Base-by-base conservation (phyloP, 2,329 filamentous ascomycete genomes). In the Sclerotinia subarctica region DNA sequence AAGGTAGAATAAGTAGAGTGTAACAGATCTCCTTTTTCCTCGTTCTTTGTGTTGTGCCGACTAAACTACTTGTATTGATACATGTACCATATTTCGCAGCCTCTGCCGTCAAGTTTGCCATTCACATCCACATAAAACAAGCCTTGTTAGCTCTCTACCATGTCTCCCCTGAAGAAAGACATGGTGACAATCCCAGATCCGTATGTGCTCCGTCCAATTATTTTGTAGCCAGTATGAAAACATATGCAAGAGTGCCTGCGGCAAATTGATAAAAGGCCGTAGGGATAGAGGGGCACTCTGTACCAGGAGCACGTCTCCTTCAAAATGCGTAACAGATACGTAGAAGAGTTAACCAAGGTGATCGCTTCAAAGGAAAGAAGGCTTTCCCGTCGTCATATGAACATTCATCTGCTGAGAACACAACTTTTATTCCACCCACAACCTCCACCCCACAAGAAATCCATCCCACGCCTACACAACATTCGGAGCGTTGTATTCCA, bases 221-320 rank as follows among this genome's bases (percentile, higher is more conserved):
- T 66, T 42, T 59, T 24, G 53, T 66, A 66, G 64, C 65, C 65
- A 67, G 65, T 67, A 52, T 60, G 65, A 67, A 67, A 69, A 74
- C 44, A 68, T 74, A 75, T 76, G 74, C 74, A 74, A 74, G 69
- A 70, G 58, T 69, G 74, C 75, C 72, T 72, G 74, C 74, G 71
- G 72, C 73, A 63, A 51, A 59, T 62, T 35, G 66, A 72, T 64
- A 67, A 51, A 62, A 51, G 49, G 70, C 72, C 73, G 74, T 73
- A 74, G 63, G 71, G 65, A 74, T 71, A 69, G 57, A 64, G 69
- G 70, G 70, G 69, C 69, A 74, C 71, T 70, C 51, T 53, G 54
- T 42, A 63, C 72, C 72, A 73, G 73, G 72, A 73, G 63, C 71
- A 49, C 60, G 53, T 66, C 64, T 69, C 70, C 69, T 69, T 69